Base-by-base conservation (phyloP, 352 stramenopile genomes). In the Pythium brachiatum region DNA sequence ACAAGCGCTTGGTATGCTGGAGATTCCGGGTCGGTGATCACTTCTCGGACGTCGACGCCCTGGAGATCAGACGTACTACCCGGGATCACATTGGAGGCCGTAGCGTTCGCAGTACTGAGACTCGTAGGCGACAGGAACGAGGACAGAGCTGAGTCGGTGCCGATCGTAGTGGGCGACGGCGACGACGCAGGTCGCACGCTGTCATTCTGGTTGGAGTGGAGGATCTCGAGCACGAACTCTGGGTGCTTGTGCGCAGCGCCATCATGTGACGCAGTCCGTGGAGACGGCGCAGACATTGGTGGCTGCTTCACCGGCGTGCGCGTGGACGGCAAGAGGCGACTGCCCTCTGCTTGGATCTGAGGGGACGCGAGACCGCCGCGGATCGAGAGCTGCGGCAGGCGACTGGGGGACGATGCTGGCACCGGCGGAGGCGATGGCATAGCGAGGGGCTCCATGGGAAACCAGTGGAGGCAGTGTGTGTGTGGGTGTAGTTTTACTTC, bases 1-100 rank as follows among this genome's bases (percentile, higher is more conserved):
- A 74, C 68, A 3, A 83, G 62, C 4, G 74, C 70, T 39, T 73
- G 72, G 31, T 64, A 76, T 16, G 78, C 72, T 0, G 76, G 72
- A 5, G 78, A 86, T 34, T 72, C 65, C 6, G 69, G 69, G 38
- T 81, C 66, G 0, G 76, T 60, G 23, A 78, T 38, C 0, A 73
- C 60, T 64, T 62, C 68, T 61, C 36, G 36, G 16, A 44, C 21
- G n/a, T 58, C 57, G 32, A 27, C 52, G 36, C 36, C 36, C 36
- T 44, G 36, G 4, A 44, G 36, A 44, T 44, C 36, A 13, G 36
- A 21, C 3, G 36, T 21, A 7, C 36, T 44, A 18, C 36, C 36
- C 36, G 21, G 15, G 3, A 48, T 20, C 5, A 3, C 32, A 15
- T 6, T 25, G 13, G 41, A n/a, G 20, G 32, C 39, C 16, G 39